phyloP scores from a whole-genome alignment of 2,329 filamentous ascomycete species.

The Ophiosphaerella korrae region DNA sequence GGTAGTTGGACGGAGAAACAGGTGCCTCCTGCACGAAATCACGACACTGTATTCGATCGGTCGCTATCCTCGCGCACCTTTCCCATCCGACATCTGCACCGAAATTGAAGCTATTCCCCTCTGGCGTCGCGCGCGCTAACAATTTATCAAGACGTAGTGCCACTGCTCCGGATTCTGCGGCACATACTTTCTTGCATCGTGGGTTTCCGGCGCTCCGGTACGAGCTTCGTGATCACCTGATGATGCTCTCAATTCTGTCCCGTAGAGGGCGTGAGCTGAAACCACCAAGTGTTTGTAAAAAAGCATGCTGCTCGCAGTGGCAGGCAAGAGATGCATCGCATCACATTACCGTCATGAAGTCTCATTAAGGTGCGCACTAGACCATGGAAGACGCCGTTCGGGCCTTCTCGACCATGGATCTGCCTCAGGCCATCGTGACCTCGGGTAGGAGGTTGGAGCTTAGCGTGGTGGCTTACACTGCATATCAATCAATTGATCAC shows the following conservation, averaged over 20 bases:
- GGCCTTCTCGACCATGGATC: constrained; percentile 5
- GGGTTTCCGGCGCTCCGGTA: constrained; percentile 1
- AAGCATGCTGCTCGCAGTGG: background rate
- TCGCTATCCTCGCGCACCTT: constrained; percentile 14
- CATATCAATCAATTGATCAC: background rate
- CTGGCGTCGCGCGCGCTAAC: background rate
- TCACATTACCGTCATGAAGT: constrained; percentile 16
- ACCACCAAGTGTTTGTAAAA: background rate
- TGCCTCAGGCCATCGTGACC: background rate
- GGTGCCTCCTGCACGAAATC: too few species aligned
- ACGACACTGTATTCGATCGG: background rate
- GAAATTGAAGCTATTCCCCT: constrained; percentile 1
- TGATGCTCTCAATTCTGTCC: background rate
- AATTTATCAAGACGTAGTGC: background rate
- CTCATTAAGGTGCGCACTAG: constrained; percentile 8
- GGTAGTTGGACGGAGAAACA: too few species aligned
- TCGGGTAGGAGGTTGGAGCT: background rate
- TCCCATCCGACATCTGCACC: background rate
- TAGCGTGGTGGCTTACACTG: constrained; percentile 7
- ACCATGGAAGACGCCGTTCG: background rate
- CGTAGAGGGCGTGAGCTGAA: background rate
- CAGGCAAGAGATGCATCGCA: background rate
- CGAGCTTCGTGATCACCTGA: background rate
- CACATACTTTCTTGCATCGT: background rate
- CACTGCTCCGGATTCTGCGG: constrained; percentile 4